These are phyloP conservation scores for Aphanoascus verrucosus DNA, from an alignment of 2,329 filamentous ascomycete genomes.

Conservation along the genomic window DNA sequence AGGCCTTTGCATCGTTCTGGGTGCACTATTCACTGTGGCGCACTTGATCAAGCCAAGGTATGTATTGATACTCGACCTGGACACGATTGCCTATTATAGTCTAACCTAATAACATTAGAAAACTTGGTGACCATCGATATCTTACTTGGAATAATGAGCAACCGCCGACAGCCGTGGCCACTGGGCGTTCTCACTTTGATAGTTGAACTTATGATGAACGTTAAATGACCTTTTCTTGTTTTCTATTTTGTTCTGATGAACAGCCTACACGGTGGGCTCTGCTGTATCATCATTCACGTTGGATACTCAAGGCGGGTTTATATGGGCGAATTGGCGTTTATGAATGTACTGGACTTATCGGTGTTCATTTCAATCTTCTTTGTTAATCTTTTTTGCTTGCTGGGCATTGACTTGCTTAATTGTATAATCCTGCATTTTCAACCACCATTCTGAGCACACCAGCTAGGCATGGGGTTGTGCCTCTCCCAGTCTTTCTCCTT, in stretches of 20 bases:
- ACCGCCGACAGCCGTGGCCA: conserved; percentile 45
- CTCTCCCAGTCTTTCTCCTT: no score
- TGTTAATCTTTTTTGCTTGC: not conserved
- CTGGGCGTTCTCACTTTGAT: conserved; percentile 44
- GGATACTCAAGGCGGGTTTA: conserved; percentile 1
- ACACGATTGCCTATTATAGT: not conserved
- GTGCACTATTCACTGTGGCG: conserved; percentile 75
- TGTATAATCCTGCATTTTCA: not conserved
- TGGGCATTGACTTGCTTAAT: not conserved
- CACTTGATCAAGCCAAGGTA: conserved; percentile 86
- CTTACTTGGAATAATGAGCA: conserved; percentile 83
- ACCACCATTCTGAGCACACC: not conserved
- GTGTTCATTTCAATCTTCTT: not conserved
- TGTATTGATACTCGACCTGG: conserved; percentile 22
- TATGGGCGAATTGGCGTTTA: conserved; percentile 4
- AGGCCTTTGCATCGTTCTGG: conserved; percentile 81
- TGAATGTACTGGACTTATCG: not conserved
- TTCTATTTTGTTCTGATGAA: not conserved
- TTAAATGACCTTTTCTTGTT: not conserved
- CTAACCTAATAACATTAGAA: conserved; percentile 44
- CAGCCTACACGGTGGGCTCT: not conserved
- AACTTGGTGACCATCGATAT: conserved; percentile 96
- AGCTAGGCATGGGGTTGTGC: no score
- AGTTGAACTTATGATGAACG: not conserved
- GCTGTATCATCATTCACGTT: not conserved